A percentile compares a stretch with the other conserved stretches of the same genome.
phyloP scores from a whole-genome alignment of 2,329 filamentous ascomycete species.

The Monosporascus ibericus region DNA sequence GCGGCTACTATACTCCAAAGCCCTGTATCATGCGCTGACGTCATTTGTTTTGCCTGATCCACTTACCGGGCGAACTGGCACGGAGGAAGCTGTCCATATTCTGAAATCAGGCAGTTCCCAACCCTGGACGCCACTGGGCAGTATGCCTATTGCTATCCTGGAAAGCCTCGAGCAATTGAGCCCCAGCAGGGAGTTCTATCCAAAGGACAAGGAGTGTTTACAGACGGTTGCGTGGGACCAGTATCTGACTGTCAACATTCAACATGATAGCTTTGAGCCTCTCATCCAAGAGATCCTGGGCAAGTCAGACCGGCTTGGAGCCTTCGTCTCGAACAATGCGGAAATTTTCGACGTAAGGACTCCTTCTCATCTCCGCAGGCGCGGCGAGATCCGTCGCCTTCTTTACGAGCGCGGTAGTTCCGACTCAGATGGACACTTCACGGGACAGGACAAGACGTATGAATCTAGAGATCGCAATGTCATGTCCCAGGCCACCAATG shows the following conservation, averaged over 20 bases:
- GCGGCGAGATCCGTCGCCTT: conserved; percentile 12
- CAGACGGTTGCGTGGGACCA: conserved; percentile 31
- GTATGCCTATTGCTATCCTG: conserved; percentile 2
- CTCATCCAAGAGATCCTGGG: conserved; percentile 22
- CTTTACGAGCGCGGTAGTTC: conserved; percentile 12
- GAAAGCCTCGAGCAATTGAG: conserved; percentile 20
- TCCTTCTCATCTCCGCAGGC: conserved; percentile 7
- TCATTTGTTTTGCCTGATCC: conserved; percentile 51
- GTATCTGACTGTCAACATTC: conserved; percentile 28
- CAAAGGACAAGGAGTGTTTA: conserved; percentile 22
- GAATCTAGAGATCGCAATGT: conserved; percentile 13
- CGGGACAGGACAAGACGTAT: conserved; percentile 11
- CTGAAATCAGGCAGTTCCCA: conserved; percentile 44
- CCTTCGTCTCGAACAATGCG: conserved; percentile 5
- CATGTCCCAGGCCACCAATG: conserved; percentile 3
- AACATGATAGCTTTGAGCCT: conserved; percentile 31
- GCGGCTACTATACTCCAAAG: conserved; percentile 46
- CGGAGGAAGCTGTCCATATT: conserved; percentile 50
- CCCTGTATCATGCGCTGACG: conserved; percentile 53
- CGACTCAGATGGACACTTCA: not conserved
- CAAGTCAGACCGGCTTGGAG: conserved; percentile 23
- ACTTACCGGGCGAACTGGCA: conserved; percentile 52
- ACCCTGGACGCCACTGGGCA: conserved; percentile 36
- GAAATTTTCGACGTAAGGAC: not conserved
- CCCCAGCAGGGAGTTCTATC: conserved; percentile 31